Base-by-base conservation (phyloP, 352 stramenopile species). In the Pythium brachiatum region DNA sequence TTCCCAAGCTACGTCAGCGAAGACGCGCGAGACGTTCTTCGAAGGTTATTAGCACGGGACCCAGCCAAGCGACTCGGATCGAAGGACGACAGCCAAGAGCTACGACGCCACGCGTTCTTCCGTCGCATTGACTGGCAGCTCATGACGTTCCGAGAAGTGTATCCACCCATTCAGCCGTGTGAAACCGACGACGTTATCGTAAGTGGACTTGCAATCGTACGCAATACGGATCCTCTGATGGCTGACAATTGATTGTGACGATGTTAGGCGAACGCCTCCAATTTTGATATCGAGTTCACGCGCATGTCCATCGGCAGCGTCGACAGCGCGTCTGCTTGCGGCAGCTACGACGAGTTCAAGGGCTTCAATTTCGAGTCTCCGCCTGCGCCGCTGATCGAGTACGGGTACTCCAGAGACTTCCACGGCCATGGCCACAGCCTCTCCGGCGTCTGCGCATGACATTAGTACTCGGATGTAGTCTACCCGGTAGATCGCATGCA, bases 241-340 rank as follows among this genome's bases (percentile, higher is more conserved):
- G n/a, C n/a, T n/a, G n/a, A n/a, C n/a, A n/a, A n/a, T n/a, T n/a
- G n/a, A n/a, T n/a, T n/a, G n/a, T n/a, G n/a, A n/a, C n/a, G n/a
- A n/a, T n/a, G n/a, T n/a, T n/a, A 81, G 74, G 72, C 79, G 15
- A 79, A 89, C 29, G 90, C 85, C 0, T 80, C 59, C 52, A 97
- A 97, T 57, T 95, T 98, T 62, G 75, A 92, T 51, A 63, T 79
- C 26, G 87, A 97, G 59, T 97, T 96, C 67, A 96, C 88, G 4
- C 62, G 68, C 13, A 60, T 84, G 9, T 79, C 89, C 7, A 59
- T 90, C 12, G 73, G 72, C 31, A 78, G 72, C 32, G 50, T 79
- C 53, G 75, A 81, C 47, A 78, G 69, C 25, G 46, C 64, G 5
- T 64, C 58, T 20, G 48, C 32, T 1, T 67, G 52, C 7, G 29